Base-by-base conservation (phyloP, 106 monocot genomes). In the Dioscorea dumetorum region DNA sequence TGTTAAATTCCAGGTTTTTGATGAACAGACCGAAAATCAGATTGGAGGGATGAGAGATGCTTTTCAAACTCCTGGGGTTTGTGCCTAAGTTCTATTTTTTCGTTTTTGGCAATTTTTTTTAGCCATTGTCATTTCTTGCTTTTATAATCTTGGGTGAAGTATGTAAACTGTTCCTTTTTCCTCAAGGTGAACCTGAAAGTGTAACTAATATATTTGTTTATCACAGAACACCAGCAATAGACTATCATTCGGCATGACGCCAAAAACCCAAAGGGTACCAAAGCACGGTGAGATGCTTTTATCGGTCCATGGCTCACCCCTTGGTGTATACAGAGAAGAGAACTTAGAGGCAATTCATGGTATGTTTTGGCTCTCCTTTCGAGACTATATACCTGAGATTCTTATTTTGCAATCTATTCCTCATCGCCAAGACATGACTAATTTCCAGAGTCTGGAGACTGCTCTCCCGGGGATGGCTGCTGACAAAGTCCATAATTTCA, bases 291-390 rank as follows among this genome's bases (percentile, higher is more conserved):
- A 91, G 72, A 78, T 86, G 83, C 88, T 95, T 50, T 60, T 91
- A 23, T 95, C 95, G 10, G 80, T 91, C 58, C 79, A 49, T 75
- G 95, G 95, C 33, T 95, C 95, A 41, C 95, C 95, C 3, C 85
- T 95, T 5, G 95, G 95, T 21, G 84, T 91, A 23, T 95, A 84
- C 62, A 78, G 76, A 67, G 88, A 91, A 75, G 91, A 91, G 12
- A 85, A 79, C 50, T 64, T 95, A 72, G 91, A 85, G 59, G 78
- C 85, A 20, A 91, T 95, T 50, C 73, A 83, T 58, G 94, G 91
- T 95, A 80, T 28, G 8, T 67, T 63, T 5, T 56, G 16, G 54
- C 18, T 16, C 54, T 18, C 10, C 54, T 12, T 5, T 4, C 13
- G 18, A 11, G 32, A 16, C 22, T 16, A 4, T 7, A 63, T 4